Evolutionary conservation across 305 asterid species (phyloP).

Genomic region (Fraxinus floribunda): DNA sequence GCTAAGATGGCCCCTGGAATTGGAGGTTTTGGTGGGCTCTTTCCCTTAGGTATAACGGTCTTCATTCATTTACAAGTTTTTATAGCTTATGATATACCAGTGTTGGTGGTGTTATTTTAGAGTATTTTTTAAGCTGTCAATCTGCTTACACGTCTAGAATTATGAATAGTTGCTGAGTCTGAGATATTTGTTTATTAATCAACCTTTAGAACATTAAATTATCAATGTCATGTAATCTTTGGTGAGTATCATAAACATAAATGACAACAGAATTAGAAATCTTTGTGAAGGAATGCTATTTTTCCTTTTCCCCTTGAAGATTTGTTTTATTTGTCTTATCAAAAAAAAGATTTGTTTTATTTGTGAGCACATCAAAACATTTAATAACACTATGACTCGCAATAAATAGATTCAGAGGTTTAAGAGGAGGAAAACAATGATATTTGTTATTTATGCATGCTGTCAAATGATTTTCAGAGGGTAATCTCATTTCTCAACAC

Average conservation of each 20-base stretch:
- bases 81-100: neutral
- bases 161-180: neutral
- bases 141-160: neutral
- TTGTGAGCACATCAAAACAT: neutral
- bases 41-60: slow-evolving; percentile 67
- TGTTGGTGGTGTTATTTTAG: neutral
- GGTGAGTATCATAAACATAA: neutral
- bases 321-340: neutral
- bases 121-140: neutral
- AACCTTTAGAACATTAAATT: neutral
- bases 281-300: neutral
- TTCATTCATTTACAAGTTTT: neutral
- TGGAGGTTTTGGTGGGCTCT: slow-evolving; percentile 95
- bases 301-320: neutral
- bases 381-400: neutral
- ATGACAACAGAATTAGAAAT: neutral
- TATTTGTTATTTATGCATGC: neutral
- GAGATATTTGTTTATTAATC: neutral
- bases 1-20: slow-evolving; percentile 97
- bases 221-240: neutral
- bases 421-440: neutral
- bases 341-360: neutral
- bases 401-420: neutral
- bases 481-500: neutral
- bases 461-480: neutral